phyloP scores from a whole-genome alignment of 805 yeast genomes.

The Kuraishia capsulata region DNA sequence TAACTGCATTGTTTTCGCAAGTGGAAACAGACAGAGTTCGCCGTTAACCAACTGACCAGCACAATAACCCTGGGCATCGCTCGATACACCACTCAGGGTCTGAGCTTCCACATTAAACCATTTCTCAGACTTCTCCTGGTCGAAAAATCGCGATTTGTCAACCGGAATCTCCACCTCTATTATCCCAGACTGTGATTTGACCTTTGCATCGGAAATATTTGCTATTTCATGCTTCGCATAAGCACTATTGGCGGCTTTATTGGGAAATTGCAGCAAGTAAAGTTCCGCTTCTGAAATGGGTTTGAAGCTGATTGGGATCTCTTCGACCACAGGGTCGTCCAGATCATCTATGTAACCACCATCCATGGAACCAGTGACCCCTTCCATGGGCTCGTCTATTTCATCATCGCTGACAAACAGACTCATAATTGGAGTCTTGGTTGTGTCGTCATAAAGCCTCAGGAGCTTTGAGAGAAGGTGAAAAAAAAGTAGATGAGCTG shows the following conservation, averaged over 20 bases:
- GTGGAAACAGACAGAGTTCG: conserved; percentile 54
- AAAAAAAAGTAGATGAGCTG: too few relatives aligned
- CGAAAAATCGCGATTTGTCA: conserved; percentile 60
- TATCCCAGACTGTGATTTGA: conserved; percentile 54
- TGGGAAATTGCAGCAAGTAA: conserved; percentile 52
- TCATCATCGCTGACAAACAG: conserved; percentile 29
- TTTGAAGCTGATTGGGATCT: conserved; percentile 46
- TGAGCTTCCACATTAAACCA: conserved; percentile 61
- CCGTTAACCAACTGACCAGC: conserved; percentile 29
- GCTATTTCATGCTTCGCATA: conserved; percentile 19
- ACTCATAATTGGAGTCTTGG: conserved; percentile 5
- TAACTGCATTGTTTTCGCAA: conserved; percentile 63
- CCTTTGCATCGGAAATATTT: conserved; percentile 31
- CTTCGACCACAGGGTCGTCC: conserved; percentile 56
- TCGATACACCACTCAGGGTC: conserved; percentile 62
- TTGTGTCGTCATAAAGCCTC: not conserved
- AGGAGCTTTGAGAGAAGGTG: not conserved
- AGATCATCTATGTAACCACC: conserved; percentile 19
- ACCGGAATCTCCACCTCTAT: conserved; percentile 74
- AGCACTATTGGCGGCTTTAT: conserved; percentile 36
- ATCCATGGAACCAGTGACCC: conserved; percentile 9
- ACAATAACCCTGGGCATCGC: conserved; percentile 41
- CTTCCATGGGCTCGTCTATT: conserved; percentile 6
- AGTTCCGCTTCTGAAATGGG: conserved; percentile 13
- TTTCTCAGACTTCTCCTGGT: conserved; percentile 48